Evolutionary conservation across 1,139 yeast genomes (phyloP).

Genomic region (Lodderomyces oxycetoniae): DNA sequence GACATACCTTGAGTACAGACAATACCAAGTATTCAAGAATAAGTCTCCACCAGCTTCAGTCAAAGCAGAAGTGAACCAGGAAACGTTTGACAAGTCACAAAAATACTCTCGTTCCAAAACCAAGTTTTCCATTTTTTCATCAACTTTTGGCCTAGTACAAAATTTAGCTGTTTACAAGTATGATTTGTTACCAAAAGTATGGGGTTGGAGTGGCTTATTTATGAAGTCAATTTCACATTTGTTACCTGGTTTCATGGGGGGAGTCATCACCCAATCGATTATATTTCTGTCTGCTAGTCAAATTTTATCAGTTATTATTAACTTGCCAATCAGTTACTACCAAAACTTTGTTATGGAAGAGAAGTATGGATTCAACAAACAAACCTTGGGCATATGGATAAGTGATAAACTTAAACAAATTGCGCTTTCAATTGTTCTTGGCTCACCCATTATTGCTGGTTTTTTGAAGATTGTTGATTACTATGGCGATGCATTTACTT

Average conservation of each 20-base stretch:
- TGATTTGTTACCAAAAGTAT: conserved; percentile 65
- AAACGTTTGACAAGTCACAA: conserved; percentile 75
- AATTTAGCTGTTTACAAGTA: conserved; percentile 55
- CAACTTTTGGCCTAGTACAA: conserved; percentile 48
- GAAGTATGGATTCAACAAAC: conserved; percentile 86
- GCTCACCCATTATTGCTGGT: conserved; percentile 68
- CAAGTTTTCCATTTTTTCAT: conserved; percentile 57
- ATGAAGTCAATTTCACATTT: conserved; percentile 28
- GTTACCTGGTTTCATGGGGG: conserved; percentile 45
- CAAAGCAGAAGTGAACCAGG: conserved; percentile 59
- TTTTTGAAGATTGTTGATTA: conserved; percentile 76
- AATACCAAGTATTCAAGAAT: conserved; percentile 58
- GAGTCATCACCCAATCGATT: conserved; percentile 64
- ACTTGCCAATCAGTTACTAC: conserved; percentile 70
- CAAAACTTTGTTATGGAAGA: conserved; percentile 86
- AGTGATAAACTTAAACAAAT: conserved; percentile 64
- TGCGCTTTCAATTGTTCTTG: conserved; percentile 50
- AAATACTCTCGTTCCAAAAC: conserved; percentile 81
- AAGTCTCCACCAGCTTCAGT: conserved; percentile 61
- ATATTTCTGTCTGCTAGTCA: conserved; percentile 49
- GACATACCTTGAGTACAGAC: conserved; percentile 69
- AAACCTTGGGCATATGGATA: conserved; percentile 66
- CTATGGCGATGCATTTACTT: conserved; percentile 76
- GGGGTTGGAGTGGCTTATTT: conserved; percentile 50
- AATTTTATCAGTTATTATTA: conserved; percentile 45